Percentiles rank a stretch among this genome's conserved stretches.
phyloP scores from a whole-genome alignment of 1,284 basidiomycete genomes.

The Trametes polyzona region DNA sequence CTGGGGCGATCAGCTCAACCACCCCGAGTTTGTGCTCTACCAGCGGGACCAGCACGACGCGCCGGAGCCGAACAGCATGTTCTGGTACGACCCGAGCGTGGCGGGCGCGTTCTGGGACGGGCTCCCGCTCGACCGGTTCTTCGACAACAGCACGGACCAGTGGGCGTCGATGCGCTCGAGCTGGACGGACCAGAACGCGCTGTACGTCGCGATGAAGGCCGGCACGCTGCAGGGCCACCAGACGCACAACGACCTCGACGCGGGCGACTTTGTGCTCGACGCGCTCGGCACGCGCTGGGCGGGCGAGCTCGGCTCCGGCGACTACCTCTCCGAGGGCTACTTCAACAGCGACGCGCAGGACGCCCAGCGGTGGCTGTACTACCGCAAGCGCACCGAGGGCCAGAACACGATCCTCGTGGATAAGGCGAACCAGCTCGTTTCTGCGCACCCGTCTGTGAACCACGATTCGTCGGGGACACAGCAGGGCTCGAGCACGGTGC shows the following conservation, averaged over 20 bases:
- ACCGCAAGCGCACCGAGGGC: conserved; percentile 95
- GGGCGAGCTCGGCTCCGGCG: conserved; percentile 90
- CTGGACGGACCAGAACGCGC: conserved; percentile 88
- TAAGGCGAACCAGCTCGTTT: conserved; percentile 81
- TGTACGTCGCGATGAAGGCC: conserved; percentile 90
- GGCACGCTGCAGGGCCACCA: conserved; percentile 80
- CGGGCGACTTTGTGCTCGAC: conserved; percentile 94
- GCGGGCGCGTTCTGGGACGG: conserved; percentile 93
- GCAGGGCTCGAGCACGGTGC: conserved; percentile 83
- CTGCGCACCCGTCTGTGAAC: conserved; percentile 64
- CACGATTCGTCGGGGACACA: conserved; percentile 64
- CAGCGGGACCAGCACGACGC: conserved; percentile 94
- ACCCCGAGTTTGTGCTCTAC: conserved; percentile 82
- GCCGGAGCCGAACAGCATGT: conserved; percentile 91
- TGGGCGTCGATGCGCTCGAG: conserved; percentile 93
- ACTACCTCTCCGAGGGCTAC: conserved; percentile 78
- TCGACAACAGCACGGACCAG: conserved; percentile 69
- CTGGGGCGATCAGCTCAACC: conserved; percentile 68
- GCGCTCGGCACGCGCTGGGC: conserved; percentile 97
- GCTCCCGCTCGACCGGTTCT: conserved; percentile 82
- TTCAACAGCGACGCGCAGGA: conserved; percentile 73
- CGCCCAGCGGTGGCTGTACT: conserved; percentile 85
- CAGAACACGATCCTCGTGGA: conserved; percentile 93
- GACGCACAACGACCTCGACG: conserved; percentile 93
- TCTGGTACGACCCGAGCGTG: conserved; percentile 92